Conservation (phyloP, 139 green algal genomes). For the Astrephomene gubernaculifera region DNA sequence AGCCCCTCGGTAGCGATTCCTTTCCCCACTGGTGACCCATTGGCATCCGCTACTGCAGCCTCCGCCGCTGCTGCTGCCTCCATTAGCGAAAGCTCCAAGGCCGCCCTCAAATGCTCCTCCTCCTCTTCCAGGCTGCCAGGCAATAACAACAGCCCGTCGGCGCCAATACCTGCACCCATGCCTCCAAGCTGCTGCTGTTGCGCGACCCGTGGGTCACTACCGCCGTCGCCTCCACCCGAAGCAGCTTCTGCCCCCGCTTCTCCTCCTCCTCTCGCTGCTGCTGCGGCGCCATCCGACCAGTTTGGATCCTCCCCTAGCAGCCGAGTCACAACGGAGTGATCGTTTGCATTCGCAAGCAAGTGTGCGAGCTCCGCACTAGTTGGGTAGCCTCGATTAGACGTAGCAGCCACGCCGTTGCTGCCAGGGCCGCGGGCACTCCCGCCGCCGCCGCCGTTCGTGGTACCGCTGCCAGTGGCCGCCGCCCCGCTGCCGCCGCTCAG, state of each 20-base stretch:
- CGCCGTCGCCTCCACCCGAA: no score
- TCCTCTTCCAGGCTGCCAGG: slow-evolving; percentile 30
- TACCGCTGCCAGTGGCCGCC: neutral
- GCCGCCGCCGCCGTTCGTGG: no score
- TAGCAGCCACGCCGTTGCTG: no score
- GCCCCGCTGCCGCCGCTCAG: no score
- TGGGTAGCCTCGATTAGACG: neutral
- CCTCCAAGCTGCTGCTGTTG: neutral
- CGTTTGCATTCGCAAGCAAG: neutral
- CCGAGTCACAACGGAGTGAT: neutral
- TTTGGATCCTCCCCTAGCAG: slow-evolving; percentile 8
- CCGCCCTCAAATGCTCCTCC: slow-evolving; percentile 42
- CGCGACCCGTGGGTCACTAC: no score
- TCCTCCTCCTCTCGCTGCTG: no score
- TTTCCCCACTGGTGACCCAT: no score
- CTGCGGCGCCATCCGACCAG: neutral
- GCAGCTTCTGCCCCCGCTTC: no score
- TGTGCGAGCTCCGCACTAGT: slow-evolving; percentile 18
- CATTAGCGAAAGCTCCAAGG: slow-evolving; percentile 39
- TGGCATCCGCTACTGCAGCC: no score
- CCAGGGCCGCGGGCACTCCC: neutral
- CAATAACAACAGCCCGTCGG: neutral
- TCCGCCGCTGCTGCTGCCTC: slow-evolving; percentile 7
- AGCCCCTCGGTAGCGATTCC: no score
- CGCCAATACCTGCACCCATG: neutral